Evolutionary conservation across 371 early-diverging fungal species (phyloP).

Genomic region (Mortierella sp.): DNA sequence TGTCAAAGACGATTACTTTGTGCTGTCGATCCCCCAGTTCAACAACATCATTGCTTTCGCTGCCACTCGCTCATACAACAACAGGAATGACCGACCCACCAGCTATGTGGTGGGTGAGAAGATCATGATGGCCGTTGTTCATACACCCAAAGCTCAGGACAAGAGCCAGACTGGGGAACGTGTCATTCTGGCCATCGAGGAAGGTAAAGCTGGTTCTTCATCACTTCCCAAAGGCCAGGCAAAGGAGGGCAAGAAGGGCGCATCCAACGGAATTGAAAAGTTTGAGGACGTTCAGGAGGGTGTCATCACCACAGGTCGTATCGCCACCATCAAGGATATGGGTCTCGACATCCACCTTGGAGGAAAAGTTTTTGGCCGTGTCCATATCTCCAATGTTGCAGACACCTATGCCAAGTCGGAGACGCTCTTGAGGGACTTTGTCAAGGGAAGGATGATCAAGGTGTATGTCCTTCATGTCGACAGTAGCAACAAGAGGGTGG

Average conservation of each 20-base stretch:
- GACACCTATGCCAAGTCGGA: constrained; percentile 60
- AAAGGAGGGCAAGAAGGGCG: constrained; percentile 54
- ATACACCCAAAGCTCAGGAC: constrained; percentile 44
- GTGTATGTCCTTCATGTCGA: constrained; percentile 65
- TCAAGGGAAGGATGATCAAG: constrained; percentile 61
- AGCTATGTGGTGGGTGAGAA: constrained; percentile 69
- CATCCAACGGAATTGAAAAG: constrained; percentile 36
- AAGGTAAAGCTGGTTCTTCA: constrained; percentile 7
- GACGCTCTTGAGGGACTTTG: constrained; percentile 60
- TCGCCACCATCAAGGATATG: constrained; percentile 57
- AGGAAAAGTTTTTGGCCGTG: constrained; percentile 65
- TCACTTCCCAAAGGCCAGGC: constrained; percentile 34
- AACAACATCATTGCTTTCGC: constrained; percentile 67
- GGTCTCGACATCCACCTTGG: constrained; percentile 66
- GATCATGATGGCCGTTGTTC: constrained; percentile 55
- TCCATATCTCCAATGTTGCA: constrained; percentile 70
- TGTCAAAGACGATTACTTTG: constrained; percentile 78
- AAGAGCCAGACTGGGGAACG: constrained; percentile 55
- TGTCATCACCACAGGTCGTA: constrained; percentile 59
- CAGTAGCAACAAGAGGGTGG: constrained; percentile 61
- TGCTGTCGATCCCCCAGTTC: constrained; percentile 69
- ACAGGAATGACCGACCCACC: constrained; percentile 62
- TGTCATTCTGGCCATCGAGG: constrained; percentile 55
- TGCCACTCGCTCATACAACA: constrained; percentile 63
- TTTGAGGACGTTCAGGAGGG: constrained; percentile 64